Conservation (phyloP, 1,139 yeast genomes). For the Suhomyces guaymorum region DNA sequence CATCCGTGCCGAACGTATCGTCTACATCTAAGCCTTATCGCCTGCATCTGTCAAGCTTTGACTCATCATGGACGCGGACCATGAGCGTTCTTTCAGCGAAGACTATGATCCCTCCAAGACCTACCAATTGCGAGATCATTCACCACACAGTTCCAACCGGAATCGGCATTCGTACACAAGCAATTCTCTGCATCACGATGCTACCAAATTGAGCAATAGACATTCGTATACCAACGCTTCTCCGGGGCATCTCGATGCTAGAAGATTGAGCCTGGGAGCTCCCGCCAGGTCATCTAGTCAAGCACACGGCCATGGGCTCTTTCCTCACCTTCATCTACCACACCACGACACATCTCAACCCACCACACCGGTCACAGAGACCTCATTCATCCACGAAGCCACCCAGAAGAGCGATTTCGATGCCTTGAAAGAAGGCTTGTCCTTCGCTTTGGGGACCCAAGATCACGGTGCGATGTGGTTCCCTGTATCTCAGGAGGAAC, state of each 20-base stretch:
- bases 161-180: too few species aligned
- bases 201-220: too few species aligned
- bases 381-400: conserved; percentile 27
- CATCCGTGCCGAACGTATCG: too few species aligned
- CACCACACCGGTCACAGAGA: conserved; percentile 3
- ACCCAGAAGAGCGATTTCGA: conserved; percentile 33
- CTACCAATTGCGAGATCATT: conserved; percentile 4
- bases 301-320: neutral
- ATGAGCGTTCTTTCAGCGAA: conserved; percentile 6
- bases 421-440: conserved; percentile 39
- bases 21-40: too few species aligned
- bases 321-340: conserved; percentile 1
- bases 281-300: too few species aligned
- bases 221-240: conserved; percentile 1
- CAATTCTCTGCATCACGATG: too few species aligned
- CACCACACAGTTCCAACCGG: too few species aligned
- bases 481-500: conserved; percentile 20
- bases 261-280: too few species aligned
- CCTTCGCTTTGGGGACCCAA: conserved; percentile 38
- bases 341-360: conserved; percentile 1
- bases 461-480: conserved; percentile 34
- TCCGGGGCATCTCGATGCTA: too few species aligned
- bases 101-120: conserved; percentile 13
- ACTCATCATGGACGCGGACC: neutral
- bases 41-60: too few species aligned